Percentiles rank a stretch among this genome's conserved stretches.
These are phyloP conservation scores for Pestalotiopsis sp. DNA, from an alignment of 2,329 filamentous ascomycete genomes.

Conservation along the genomic window DNA sequence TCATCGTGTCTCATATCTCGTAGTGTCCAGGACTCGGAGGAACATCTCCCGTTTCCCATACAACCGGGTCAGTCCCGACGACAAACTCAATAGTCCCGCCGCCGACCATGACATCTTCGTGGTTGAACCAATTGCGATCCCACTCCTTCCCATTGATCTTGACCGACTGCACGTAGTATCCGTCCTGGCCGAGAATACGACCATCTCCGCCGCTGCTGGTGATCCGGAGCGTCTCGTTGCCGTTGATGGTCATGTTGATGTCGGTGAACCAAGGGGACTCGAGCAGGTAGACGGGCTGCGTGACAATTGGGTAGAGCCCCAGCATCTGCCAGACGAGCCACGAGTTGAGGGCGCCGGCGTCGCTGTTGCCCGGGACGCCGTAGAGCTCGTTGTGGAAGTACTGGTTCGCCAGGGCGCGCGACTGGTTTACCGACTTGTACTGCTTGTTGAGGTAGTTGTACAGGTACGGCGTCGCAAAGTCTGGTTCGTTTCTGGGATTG, in stretches of 20 bases:
- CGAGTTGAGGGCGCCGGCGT: slow-evolving; percentile 49
- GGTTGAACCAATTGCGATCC: slow-evolving; percentile 9
- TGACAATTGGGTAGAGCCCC: slow-evolving; percentile 49
- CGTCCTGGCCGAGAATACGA: neutral
- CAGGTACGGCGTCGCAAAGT: slow-evolving; percentile 49
- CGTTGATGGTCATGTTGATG: slow-evolving; percentile 10
- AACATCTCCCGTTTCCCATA: slow-evolving; percentile 13
- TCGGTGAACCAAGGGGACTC: slow-evolving; percentile 45
- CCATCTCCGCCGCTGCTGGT: neutral
- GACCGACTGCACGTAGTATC: slow-evolving; percentile 1
- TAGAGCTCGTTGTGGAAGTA: slow-evolving; percentile 41
- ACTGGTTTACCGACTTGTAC: slow-evolving; percentile 37
- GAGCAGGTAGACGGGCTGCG: slow-evolving; percentile 48
- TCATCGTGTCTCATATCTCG: neutral
- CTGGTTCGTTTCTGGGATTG: slow-evolving; percentile 1
- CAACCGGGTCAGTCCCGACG: slow-evolving; percentile 4
- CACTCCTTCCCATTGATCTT: slow-evolving; percentile 9
- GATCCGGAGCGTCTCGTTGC: slow-evolving; percentile 7
- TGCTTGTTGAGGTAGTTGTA: slow-evolving; percentile 51
- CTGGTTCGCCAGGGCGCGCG: slow-evolving; percentile 37
- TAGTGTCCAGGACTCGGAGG: slow-evolving; percentile 15
- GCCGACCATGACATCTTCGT: slow-evolving; percentile 13
- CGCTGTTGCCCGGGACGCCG: slow-evolving; percentile 47
- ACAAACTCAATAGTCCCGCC: slow-evolving; percentile 14
- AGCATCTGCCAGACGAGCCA: slow-evolving; percentile 55